Conservation (phyloP, 225 moss, liverwort and hornwort genomes). For the Sphagnum tenellum region DNA sequence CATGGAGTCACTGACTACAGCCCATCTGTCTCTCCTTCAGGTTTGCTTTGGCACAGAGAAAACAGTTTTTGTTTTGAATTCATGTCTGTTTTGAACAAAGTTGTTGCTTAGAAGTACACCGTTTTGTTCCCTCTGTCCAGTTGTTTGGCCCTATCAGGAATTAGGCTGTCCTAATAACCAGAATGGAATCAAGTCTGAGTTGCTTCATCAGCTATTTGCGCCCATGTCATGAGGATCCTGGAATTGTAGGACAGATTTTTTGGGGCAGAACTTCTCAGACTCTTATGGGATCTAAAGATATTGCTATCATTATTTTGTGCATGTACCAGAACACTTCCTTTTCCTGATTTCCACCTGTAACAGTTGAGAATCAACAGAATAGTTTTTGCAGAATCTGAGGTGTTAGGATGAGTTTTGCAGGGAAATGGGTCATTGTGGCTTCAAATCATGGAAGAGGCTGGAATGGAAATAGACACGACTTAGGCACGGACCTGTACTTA, state of each 20-base stretch:
- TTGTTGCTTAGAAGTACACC: neutral
- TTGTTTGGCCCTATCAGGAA: neutral
- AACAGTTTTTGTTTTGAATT: neutral
- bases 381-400: neutral
- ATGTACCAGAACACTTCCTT: neutral
- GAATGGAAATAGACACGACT: slow-evolving; percentile 6
- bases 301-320: neutral
- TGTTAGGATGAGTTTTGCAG: slow-evolving; percentile 1
- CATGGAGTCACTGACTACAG: slow-evolving; percentile 28
- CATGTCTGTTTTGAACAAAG: neutral
- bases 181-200: too few species aligned
- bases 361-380: too few species aligned
- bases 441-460: slow-evolving; percentile 8
- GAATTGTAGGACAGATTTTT: too few species aligned
- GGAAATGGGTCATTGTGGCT: slow-evolving; percentile 30
- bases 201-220: neutral
- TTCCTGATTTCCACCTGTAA: neutral
- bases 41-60: neutral
- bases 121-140: neutral
- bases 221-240: neutral
- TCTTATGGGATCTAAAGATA: too few species aligned
- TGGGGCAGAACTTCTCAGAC: too few species aligned
- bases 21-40: slow-evolving; percentile 33
- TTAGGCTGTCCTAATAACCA: neutral
- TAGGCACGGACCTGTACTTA: slow-evolving; percentile 21